Percentiles rank a stretch among this genome's conserved stretches.
Evolutionary conservation across 2,329 filamentous ascomycete genomes (phyloP).

Genomic region (Coniochaeta sp.): DNA sequence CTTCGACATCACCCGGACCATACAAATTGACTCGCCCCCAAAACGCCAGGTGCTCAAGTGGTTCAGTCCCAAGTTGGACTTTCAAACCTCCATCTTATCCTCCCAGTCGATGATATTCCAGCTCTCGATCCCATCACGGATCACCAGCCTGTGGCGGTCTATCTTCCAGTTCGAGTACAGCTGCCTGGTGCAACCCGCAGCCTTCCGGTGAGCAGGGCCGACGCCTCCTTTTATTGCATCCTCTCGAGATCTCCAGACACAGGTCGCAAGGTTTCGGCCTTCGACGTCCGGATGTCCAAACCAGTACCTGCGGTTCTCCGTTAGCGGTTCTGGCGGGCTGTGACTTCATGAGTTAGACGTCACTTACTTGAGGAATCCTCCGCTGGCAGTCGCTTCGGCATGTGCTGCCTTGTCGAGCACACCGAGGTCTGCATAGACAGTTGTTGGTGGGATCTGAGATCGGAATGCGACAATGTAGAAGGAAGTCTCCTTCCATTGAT

Average conservation of each 20-base stretch:
- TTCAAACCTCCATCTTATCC: slow-evolving; percentile 12
- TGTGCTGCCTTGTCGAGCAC: slow-evolving; percentile 73
- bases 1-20: not conserved
- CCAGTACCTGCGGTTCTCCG: slow-evolving; percentile 60
- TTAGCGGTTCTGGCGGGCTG: slow-evolving; percentile 5
- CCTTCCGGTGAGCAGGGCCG: slow-evolving; percentile 56
- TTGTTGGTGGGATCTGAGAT: slow-evolving; percentile 60
- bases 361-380: slow-evolving; percentile 71
- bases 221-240: slow-evolving; percentile 53
- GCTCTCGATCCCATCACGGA: slow-evolving; percentile 55
- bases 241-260: slow-evolving; percentile 54
- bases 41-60: slow-evolving; percentile 8
- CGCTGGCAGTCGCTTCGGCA: slow-evolving; percentile 68
- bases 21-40: not conserved
- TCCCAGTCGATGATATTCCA: slow-evolving; percentile 60
- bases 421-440: slow-evolving; percentile 61
- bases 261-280: slow-evolving; percentile 76
- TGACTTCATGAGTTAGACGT: slow-evolving; percentile 11
- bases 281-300: slow-evolving; percentile 67
- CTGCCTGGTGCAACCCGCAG: slow-evolving; percentile 55
- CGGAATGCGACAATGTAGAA: slow-evolving; percentile 87
- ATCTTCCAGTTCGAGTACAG: slow-evolving; percentile 63
- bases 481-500: slow-evolving; percentile 48
- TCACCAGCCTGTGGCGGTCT: slow-evolving; percentile 60
- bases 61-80: not conserved